These are phyloP conservation scores for Pestalotiopsis sp. DNA, from an alignment of 2,329 filamentous ascomycete species.

Conservation along the genomic window DNA sequence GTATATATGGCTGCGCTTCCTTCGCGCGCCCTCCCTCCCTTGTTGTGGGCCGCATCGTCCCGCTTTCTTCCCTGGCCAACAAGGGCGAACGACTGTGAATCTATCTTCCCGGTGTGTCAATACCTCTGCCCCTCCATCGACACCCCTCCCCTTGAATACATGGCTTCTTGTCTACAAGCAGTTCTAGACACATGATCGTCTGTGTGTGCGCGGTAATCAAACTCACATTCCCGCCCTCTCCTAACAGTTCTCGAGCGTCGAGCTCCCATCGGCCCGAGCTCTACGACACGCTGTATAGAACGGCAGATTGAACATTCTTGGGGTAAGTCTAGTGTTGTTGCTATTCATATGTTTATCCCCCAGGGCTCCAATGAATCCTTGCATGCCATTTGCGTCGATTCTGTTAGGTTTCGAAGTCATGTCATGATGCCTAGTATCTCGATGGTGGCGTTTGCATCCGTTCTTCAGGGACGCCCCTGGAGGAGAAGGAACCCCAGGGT, in stretches of 20 bases:
- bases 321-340: slow-evolving; percentile 23
- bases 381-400: slow-evolving; percentile 28
- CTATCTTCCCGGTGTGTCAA: slow-evolving; percentile 21
- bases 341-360: slow-evolving; percentile 22
- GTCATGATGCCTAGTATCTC: slow-evolving; percentile 20
- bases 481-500: slow-evolving; percentile 20
- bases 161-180: slow-evolving; percentile 21
- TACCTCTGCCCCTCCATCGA: slow-evolving; percentile 7
- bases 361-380: slow-evolving; percentile 28
- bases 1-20: neutral
- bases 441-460: slow-evolving; percentile 29
- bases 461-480: slow-evolving; percentile 31
- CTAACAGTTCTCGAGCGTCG: slow-evolving; percentile 13
- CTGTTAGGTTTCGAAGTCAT: slow-evolving; percentile 8
- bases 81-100: slow-evolving; percentile 4
- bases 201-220: slow-evolving; percentile 33
- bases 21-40: slow-evolving; percentile 4
- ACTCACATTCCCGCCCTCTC: slow-evolving; percentile 32
- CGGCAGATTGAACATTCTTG: slow-evolving; percentile 35
- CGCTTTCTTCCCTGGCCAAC: slow-evolving; percentile 18
- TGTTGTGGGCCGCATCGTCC: slow-evolving; percentile 2
- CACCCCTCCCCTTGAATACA: slow-evolving; percentile 25
- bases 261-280: slow-evolving; percentile 20
- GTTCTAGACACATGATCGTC: slow-evolving; percentile 27
- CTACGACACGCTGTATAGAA: slow-evolving; percentile 18